Evolutionary conservation across 331 rosid species (phyloP), one percentile per base, ranked within the genome.

Genomic region (Rosa hybrid): DNA sequence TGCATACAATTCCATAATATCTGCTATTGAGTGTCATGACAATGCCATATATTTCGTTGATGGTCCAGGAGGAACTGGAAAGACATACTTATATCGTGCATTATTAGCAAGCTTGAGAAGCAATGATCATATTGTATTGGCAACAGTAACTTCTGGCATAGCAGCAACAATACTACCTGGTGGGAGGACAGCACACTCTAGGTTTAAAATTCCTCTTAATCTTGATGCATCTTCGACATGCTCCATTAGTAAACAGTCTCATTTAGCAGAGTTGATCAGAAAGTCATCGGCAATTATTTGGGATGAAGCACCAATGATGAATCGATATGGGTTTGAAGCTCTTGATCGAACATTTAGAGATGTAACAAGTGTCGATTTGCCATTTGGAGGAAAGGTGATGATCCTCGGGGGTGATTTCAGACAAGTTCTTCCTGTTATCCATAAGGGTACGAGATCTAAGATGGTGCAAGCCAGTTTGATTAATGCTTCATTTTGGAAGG

Each of bases 51-150:
- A 46, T 16, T 77, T 77, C 6, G 27, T 65, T 3, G 80, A 64
- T 77, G 76, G 76, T 27, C 68, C 46, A 20, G 42, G 80, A 21
- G 56, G 39, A 1, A 45, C 39, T 44, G 48, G 71, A 67, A 57
- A 57, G 7, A 57, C 64, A 8, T 57, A 57, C 30, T 57, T 57
- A 57, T n/a, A 57, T 21, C 30, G 30, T 57, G 30, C 64, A 57
- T 8, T 57, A 3, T 2, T 57, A 57, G 64, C 64, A 57, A 57
- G 10, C 1, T 57, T 57, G 30, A 57, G 64, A 57, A 57, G 3
- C 4, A 65, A 65, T 16, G 46, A 8, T 18, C 48, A 38, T 38
- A 67, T 67, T 14, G 49, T 54, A 0, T 12, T 73, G 1, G 77
- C 48, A 12, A 75, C 51, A 1, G 23, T 54, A 34, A 54, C 68